phyloP scores from a whole-genome alignment of 306 rosid species.

The Leucaena leucocephala region DNA sequence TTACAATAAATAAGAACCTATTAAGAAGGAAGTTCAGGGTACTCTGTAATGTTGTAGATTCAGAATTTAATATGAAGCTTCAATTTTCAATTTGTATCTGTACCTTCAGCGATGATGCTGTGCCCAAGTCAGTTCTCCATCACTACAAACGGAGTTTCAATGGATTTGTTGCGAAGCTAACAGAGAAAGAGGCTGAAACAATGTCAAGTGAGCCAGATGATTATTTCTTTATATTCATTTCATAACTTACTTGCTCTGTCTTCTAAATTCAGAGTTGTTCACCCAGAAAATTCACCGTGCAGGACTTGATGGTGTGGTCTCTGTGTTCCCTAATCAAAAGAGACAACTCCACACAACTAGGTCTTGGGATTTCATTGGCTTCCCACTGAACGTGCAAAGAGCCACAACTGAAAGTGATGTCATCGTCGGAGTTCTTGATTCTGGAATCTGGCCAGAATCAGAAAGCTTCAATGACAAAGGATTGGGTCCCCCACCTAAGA shows the following conservation, averaged over 20 bases:
- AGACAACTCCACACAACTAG: slow-evolving; percentile 50
- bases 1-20: not conserved
- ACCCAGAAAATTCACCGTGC: not conserved
- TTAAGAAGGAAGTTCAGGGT: not conserved
- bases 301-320: slow-evolving; percentile 57
- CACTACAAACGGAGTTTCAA: slow-evolving; percentile 51
- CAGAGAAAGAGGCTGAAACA: slow-evolving; percentile 44
- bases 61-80: not conserved
- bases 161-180: slow-evolving; percentile 49
- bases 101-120: slow-evolving; percentile 16
- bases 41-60: not conserved
- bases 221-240: not conserved
- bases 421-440: slow-evolving; percentile 50
- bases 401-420: slow-evolving; percentile 38
- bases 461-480: slow-evolving; percentile 52
- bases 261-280: not conserved
- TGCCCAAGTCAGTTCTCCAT: slow-evolving; percentile 35
- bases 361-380: slow-evolving; percentile 69
- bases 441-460: slow-evolving; percentile 62
- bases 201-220: slow-evolving; percentile 32
- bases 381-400: slow-evolving; percentile 36
- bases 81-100: not conserved
- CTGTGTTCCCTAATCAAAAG: slow-evolving; percentile 50
- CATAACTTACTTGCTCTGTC: not conserved
- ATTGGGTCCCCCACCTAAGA: slow-evolving; percentile 51